Evolutionary conservation across 805 yeast genomes (phyloP), one percentile per base, ranked within the genome.

Genomic region (Brettanomyces nanus): DNA sequence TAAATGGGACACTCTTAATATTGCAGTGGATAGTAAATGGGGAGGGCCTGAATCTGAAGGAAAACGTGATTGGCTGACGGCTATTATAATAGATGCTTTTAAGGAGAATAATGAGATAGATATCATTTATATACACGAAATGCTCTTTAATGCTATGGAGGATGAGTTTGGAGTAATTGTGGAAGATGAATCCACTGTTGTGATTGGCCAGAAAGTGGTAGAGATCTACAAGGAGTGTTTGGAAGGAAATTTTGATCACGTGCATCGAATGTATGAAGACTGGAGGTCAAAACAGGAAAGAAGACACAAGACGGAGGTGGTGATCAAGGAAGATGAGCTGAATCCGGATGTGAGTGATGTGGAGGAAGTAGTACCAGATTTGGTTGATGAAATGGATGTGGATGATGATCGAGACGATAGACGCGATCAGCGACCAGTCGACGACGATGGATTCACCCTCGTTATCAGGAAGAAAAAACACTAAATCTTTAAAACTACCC

Each of bases 21-120:
- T 84, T 1, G 98, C 98, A 0, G 97, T 92, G 7, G 94, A 77
- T 5, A 86, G 85, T 56, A 66, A 70, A 22, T 92, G 98, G 97
- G 99, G 98, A 42, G 99, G 98, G 1, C 78, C 95, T 11, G 83
- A 85, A 26, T 80, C 95, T 11, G 75, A 71, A 1, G 97, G 85
- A 28, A 92, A 92, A 59, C 71, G 99, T 53, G 98, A 92, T 57
- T 92, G 98, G 98, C 71, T 90, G 45, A 75, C 85, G 4, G 94
- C 85, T 4, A 64, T 85, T 11, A 75, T 90, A 3, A 73, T 87
- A 21, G 97, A 86, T 26, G 66, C 87, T 37, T 92, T 90, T 53
- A 67, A 59, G 31, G 65, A 66, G 6, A 78, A 72, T 33, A 71
- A 66, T 36, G 69, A 73, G 4, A 84, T 90, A 4, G 97, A 87